Conservation (phyloP, 257 asterid genomes). For the Rehmannia glutinosa region DNA sequence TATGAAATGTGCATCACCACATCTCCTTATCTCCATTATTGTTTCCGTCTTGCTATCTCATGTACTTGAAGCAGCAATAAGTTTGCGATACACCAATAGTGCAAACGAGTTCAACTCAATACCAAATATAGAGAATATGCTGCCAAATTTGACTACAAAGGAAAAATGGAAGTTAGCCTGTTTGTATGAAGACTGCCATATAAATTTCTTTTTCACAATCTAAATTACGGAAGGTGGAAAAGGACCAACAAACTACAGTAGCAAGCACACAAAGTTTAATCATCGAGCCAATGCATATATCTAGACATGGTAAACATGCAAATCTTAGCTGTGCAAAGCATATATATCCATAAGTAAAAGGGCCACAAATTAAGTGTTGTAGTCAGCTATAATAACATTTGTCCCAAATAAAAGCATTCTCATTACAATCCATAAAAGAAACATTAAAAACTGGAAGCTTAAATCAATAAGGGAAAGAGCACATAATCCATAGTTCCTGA, state of each 20-base stretch:
- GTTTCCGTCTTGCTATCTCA: background rate
- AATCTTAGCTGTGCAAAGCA: background rate
- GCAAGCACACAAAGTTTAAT: background rate
- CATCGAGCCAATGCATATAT: background rate
- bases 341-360: background rate
- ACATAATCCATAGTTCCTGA: background rate
- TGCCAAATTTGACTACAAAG: slow-evolving; percentile 4
- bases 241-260: background rate
- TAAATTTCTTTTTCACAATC: background rate
- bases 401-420: background rate
- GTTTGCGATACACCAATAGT: background rate
- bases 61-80: background rate
- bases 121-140: background rate
- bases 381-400: background rate
- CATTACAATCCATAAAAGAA: background rate
- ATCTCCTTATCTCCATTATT: slow-evolving; percentile 38
- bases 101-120: background rate
- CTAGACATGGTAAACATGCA: background rate
- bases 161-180: background rate
- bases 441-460: background rate
- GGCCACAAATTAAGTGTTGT: background rate
- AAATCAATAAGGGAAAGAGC: background rate
- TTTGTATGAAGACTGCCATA: background rate
- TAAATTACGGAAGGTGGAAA: background rate
- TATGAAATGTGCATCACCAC: slow-evolving; percentile 35